Conservation (phyloP, 371 early-diverging fungal species). For the Mortierella sp. region DNA sequence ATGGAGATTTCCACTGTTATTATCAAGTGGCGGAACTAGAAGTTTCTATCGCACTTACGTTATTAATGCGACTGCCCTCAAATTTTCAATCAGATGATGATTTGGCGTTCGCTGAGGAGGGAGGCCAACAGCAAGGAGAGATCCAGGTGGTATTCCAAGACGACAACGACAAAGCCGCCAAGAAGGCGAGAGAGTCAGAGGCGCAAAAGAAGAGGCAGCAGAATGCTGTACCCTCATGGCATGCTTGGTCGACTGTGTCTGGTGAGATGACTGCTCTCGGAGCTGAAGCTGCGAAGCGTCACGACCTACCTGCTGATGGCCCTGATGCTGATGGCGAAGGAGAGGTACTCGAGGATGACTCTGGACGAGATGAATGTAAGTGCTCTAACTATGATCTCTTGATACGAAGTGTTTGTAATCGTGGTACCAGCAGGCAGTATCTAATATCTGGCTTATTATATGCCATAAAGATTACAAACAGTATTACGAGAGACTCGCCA, state of each 20-base stretch:
- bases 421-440: too few species aligned
- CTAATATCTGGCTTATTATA: too few species aligned
- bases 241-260: slow-evolving; percentile 79
- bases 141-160: slow-evolving; percentile 85
- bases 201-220: slow-evolving; percentile 80
- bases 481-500: slow-evolving; percentile 41
- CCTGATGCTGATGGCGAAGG: slow-evolving; percentile 61
- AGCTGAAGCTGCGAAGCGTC: slow-evolving; percentile 56
- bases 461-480: slow-evolving; percentile 33
- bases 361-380: slow-evolving; percentile 67
- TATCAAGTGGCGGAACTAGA: too few species aligned
- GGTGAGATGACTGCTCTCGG: slow-evolving; percentile 61
- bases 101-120: slow-evolving; percentile 78
- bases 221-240: slow-evolving; percentile 88
- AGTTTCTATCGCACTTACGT: too few species aligned
- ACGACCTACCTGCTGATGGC: slow-evolving; percentile 52
- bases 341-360: slow-evolving; percentile 62
- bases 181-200: slow-evolving; percentile 76
- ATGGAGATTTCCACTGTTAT: neutral
- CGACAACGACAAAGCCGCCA: slow-evolving; percentile 76
- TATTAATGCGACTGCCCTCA: too few species aligned
- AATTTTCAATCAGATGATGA: slow-evolving; percentile 58
- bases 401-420: neutral
- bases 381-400: neutral
- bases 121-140: slow-evolving; percentile 79